Evolutionary conservation across 495 filamentous ascomycete species (phyloP).

Genomic region (Hyaloscypha hepaticicola): DNA sequence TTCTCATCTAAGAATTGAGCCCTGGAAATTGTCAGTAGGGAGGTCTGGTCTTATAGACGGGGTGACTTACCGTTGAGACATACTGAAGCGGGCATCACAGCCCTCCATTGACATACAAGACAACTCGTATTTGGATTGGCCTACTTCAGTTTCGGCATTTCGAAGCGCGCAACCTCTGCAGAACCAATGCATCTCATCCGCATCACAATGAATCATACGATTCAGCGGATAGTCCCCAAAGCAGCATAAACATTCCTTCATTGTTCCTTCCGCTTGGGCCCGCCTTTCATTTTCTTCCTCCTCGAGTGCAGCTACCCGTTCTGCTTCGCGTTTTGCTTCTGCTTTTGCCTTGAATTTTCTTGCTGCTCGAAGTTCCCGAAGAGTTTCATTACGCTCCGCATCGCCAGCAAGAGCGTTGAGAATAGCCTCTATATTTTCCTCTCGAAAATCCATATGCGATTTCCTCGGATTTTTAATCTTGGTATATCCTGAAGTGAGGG

Average conservation of each 20-base stretch:
- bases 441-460: constrained; percentile 7
- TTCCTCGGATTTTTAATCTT: constrained; percentile 31
- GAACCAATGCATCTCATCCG: constrained; percentile 58
- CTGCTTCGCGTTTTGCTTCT: constrained; percentile 18
- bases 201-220: constrained; percentile 65
- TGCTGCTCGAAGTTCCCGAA: constrained; percentile 23
- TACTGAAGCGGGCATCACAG: constrained; percentile 43
- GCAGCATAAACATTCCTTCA: constrained; percentile 70
- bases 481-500: not conserved
- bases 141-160: constrained; percentile 67
- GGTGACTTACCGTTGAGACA: constrained; percentile 42
- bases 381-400: constrained; percentile 8
- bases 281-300: constrained; percentile 45
- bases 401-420: not conserved
- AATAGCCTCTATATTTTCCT: not conserved
- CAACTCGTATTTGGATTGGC: constrained; percentile 59
- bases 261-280: constrained; percentile 46
- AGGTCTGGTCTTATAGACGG: not conserved
- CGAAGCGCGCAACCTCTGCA: constrained; percentile 64
- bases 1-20: constrained; percentile 56
- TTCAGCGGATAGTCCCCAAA: constrained; percentile 64
- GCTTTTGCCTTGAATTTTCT: constrained; percentile 27
- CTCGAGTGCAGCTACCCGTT: constrained; percentile 25
- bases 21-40: constrained; percentile 15
- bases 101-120: constrained; percentile 51